Conservation (phyloP, 2,329 filamentous ascomycete species). For the Sclerotinia borealis region DNA sequence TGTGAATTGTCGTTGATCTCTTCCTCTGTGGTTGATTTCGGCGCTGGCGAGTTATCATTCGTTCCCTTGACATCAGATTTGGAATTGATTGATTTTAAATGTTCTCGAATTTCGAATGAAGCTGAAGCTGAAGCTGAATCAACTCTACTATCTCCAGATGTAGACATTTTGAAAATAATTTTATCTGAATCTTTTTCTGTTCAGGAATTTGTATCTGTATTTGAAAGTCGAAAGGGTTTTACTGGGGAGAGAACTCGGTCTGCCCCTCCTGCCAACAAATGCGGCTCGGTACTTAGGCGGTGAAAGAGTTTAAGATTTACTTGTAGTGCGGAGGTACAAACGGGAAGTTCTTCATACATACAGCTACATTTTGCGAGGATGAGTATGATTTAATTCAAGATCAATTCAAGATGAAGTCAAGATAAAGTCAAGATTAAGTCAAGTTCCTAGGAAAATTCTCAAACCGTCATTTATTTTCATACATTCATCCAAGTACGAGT, state of each 20-base stretch:
- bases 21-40: conserved; percentile 17
- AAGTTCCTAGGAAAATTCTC: not conserved
- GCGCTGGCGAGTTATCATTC: conserved; percentile 28
- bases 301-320: not conserved
- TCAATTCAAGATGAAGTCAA: no score
- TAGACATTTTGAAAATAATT: conserved; percentile 11
- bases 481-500: not conserved
- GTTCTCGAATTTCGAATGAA: conserved; percentile 14
- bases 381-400: no score
- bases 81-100: conserved; percentile 12
- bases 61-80: conserved; percentile 22
- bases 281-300: conserved; percentile 1
- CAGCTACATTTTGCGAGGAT: no score
- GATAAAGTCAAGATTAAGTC: not conserved
- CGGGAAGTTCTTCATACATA: no score
- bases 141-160: conserved; percentile 22
- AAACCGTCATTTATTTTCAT: not conserved
- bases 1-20: conserved; percentile 17
- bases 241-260: not conserved
- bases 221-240: not conserved
- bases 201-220: not conserved
- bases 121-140: conserved; percentile 14
- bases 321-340: no score
- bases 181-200: not conserved
- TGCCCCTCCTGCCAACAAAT: conserved; percentile 12